Percentiles rank a stretch among this genome's conserved stretches.
Evolutionary conservation across 2,329 filamentous ascomycete species (phyloP).

Genomic region (Cercospora nicotianae): DNA sequence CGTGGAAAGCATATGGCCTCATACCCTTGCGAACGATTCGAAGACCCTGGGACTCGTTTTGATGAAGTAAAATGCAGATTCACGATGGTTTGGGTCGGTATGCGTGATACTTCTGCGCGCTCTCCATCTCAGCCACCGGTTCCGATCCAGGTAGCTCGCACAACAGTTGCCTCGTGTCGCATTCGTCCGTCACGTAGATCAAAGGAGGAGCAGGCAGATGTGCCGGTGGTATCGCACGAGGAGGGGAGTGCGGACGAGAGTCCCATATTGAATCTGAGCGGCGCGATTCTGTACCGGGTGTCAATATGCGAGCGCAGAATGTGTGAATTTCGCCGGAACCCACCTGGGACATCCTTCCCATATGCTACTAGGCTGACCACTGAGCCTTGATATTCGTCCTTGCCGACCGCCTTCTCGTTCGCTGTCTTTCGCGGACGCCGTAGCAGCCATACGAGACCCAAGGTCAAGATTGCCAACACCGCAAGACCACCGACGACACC

Average conservation of each 20-base stretch:
- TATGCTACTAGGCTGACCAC: conserved; percentile 10
- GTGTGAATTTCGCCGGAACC: background rate
- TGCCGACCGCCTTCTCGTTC: background rate
- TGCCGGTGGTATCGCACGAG: background rate
- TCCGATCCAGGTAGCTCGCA: conserved; percentile 8
- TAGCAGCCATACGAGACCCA: conserved; percentile 15
- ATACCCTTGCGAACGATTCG: background rate
- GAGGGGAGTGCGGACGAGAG: background rate
- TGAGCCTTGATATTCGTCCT: background rate
- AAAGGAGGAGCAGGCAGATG: background rate
- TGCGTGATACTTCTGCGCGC: conserved; percentile 7
- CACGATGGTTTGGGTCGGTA: conserved; percentile 5
- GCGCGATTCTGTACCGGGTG: background rate
- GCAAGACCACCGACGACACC: conserved; percentile 16
- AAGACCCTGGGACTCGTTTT: background rate
- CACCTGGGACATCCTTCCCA: conserved; percentile 1
- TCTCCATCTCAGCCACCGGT: background rate
- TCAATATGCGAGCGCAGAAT: background rate
- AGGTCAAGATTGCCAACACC: conserved; percentile 9
- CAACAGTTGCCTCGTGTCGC: background rate
- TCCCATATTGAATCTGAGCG: background rate
- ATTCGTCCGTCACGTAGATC: conserved; percentile 11
- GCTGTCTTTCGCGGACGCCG: conserved; percentile 1
- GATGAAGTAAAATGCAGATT: background rate
- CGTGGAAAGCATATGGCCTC: background rate